These are phyloP conservation scores for Sugiyamaella mastotermitis DNA, from an alignment of 805 yeast genomes.

Conservation along the genomic window DNA sequence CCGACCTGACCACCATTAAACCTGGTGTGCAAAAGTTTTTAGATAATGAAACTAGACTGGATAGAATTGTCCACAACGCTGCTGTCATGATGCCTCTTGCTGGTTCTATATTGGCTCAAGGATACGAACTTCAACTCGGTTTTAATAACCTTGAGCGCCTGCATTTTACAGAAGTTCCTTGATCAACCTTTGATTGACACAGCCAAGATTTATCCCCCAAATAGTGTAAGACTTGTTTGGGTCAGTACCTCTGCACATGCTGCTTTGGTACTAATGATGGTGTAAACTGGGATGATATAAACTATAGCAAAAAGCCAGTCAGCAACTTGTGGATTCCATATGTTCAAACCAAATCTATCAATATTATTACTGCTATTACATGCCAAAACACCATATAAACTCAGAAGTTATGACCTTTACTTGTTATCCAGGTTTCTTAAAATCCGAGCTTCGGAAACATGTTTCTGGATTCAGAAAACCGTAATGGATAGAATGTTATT, in stretches of 20 bases:
- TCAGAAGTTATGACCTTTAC: slow-evolving; percentile 32
- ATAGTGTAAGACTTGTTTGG: slow-evolving; percentile 25
- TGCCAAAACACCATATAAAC: slow-evolving; percentile 33
- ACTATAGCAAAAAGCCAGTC: slow-evolving; percentile 18
- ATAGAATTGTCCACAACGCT: slow-evolving; percentile 40
- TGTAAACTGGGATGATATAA: slow-evolving; percentile 33
- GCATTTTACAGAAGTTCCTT: slow-evolving; percentile 36
- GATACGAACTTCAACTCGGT: slow-evolving; percentile 43
- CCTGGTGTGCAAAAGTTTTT: slow-evolving; percentile 32
- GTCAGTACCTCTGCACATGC: slow-evolving; percentile 37
- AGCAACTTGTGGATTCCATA: slow-evolving; percentile 27
- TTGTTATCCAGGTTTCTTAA: slow-evolving; percentile 39
- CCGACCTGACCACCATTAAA: slow-evolving; percentile 39
- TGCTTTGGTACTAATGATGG: slow-evolving; percentile 26
- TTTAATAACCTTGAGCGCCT: slow-evolving; percentile 45
- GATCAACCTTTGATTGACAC: slow-evolving; percentile 34
- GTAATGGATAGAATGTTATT: no score
- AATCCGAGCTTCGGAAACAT: slow-evolving; percentile 32
- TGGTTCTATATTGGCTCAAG: slow-evolving; percentile 35
- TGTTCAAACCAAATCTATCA: slow-evolving; percentile 41
- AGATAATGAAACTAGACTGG: slow-evolving; percentile 25
- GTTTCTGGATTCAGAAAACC: slow-evolving; percentile 2
- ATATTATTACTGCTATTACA: slow-evolving; percentile 32
- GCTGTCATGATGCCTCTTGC: slow-evolving; percentile 40
- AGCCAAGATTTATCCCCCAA: slow-evolving; percentile 23